These are phyloP conservation scores for Aspergillus chevalieri DNA, from an alignment of 2,329 filamentous ascomycete species.

Conservation along the genomic window DNA sequence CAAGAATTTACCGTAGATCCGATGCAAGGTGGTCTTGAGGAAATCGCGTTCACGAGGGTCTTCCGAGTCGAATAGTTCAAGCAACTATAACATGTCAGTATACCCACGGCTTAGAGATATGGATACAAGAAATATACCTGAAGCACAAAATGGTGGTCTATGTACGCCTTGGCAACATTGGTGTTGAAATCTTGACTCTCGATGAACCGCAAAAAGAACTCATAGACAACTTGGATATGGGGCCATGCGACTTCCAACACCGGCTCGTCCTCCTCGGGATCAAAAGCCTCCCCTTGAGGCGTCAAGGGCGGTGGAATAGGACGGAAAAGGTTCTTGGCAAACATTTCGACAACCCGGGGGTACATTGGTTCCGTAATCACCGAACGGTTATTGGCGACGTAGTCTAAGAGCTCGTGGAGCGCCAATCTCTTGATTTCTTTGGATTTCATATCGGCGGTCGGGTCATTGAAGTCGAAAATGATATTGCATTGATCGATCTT, in stretches of 20 bases:
- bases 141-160: conserved; percentile 95
- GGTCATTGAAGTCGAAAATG: conserved; percentile 99
- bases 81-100: conserved; percentile 49
- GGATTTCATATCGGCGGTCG: conserved; percentile 97
- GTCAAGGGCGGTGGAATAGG: conserved; percentile 96
- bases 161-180: conserved; percentile 97
- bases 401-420: conserved; percentile 91
- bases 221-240: conserved; percentile 98
- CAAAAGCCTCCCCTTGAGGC: conserved; percentile 94
- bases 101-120: neutral
- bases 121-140: conserved; percentile 43
- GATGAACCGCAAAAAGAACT: conserved; percentile 98
- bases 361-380: conserved; percentile 99
- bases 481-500: conserved; percentile 99
- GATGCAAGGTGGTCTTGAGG: conserved; percentile 92
- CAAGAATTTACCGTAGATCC: conserved; percentile 98
- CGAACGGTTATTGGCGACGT: conserved; percentile 96
- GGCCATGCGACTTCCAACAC: conserved; percentile 98
- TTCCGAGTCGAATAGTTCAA: conserved; percentile 98
- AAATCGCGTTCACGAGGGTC: conserved; percentile 96
- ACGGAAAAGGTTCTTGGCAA: conserved; percentile 95
- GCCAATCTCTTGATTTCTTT: conserved; percentile 98
- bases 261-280: conserved; percentile 96
- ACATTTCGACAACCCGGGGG: conserved; percentile 97
- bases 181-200: conserved; percentile 99